A percentile compares a stretch with the other conserved stretches of the same genome.
phyloP scores from a whole-genome alignment of 1,284 basidiomycete genomes.

The Rhodotorula sp. region DNA sequence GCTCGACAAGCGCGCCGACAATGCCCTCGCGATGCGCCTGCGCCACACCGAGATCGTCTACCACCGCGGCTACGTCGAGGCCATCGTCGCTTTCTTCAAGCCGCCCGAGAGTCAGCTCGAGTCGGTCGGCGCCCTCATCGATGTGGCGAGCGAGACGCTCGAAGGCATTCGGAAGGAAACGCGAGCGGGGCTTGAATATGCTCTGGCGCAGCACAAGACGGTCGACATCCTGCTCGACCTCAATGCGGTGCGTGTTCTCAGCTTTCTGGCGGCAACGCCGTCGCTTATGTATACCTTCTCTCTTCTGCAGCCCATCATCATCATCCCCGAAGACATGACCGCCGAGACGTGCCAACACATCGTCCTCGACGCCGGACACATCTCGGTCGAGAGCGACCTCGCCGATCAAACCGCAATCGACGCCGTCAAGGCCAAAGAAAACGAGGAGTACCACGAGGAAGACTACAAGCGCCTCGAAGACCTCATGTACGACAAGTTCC shows the following conservation, averaged over 20 bases:
- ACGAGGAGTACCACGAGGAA: slow-evolving; percentile 80
- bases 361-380: slow-evolving; percentile 95
- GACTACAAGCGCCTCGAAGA: slow-evolving; percentile 87
- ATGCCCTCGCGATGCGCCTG: slow-evolving; percentile 84
- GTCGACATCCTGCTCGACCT: slow-evolving; percentile 94
- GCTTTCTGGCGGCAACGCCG: too few relatives aligned
- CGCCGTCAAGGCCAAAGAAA: slow-evolving; percentile 79
- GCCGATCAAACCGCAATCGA: slow-evolving; percentile 80
- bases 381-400: slow-evolving; percentile 85
- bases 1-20: slow-evolving; percentile 89
- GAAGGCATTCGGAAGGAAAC: slow-evolving; percentile 96
- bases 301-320: slow-evolving; percentile 71
- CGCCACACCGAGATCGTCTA: slow-evolving; percentile 98
- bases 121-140: slow-evolving; percentile 69
- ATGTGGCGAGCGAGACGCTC: slow-evolving; percentile 88
- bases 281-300: too few relatives aligned
- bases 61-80: slow-evolving; percentile 90
- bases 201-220: slow-evolving; percentile 89
- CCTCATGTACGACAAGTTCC: slow-evolving; percentile 94
- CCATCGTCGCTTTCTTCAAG: slow-evolving; percentile 87
- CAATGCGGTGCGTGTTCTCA: slow-evolving; percentile 63
- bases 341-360: slow-evolving; percentile 78
- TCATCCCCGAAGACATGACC: slow-evolving; percentile 84
- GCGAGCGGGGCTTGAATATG: slow-evolving; percentile 89
- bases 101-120: slow-evolving; percentile 94